phyloP scores from a whole-genome alignment of 768 basidiomycete genomes.

The Strobilomyces dryophilus region DNA sequence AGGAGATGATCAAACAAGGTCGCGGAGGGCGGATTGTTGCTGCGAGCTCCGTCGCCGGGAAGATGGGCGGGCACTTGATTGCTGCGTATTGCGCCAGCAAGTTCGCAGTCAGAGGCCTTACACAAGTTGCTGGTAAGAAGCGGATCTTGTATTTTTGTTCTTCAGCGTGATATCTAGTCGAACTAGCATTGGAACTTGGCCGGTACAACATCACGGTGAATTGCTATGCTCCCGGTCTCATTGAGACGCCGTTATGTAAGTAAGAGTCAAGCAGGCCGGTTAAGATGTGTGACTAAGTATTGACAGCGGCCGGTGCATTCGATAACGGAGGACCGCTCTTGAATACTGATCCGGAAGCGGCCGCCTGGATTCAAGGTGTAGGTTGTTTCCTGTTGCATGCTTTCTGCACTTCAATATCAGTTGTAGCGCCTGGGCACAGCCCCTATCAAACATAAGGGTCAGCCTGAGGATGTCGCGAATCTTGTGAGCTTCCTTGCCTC shows the following conservation, averaged over 20 bases:
- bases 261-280: too few relatives aligned
- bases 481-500: too few relatives aligned
- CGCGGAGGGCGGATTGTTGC: not conserved
- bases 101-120: not conserved
- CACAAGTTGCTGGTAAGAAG: not conserved
- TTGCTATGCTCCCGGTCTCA: not conserved
- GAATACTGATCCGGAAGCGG: too few relatives aligned
- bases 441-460: too few relatives aligned
- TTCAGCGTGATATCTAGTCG: not conserved
- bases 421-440: too few relatives aligned
- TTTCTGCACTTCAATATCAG: too few relatives aligned
- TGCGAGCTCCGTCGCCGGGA: not conserved
- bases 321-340: not conserved
- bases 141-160: not conserved
- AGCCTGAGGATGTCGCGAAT: too few relatives aligned
- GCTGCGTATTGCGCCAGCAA: not conserved
- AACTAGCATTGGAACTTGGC: not conserved
- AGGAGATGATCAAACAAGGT: not conserved
- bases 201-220: not conserved
- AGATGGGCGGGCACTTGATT: not conserved
- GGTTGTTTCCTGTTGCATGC: too few relatives aligned
- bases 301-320: too few relatives aligned
- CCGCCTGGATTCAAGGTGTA: too few relatives aligned
- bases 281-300: too few relatives aligned
- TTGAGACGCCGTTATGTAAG: not conserved